Evolutionary conservation across 257 asterid species (phyloP).

Genomic region (Linderniella brevidens): DNA sequence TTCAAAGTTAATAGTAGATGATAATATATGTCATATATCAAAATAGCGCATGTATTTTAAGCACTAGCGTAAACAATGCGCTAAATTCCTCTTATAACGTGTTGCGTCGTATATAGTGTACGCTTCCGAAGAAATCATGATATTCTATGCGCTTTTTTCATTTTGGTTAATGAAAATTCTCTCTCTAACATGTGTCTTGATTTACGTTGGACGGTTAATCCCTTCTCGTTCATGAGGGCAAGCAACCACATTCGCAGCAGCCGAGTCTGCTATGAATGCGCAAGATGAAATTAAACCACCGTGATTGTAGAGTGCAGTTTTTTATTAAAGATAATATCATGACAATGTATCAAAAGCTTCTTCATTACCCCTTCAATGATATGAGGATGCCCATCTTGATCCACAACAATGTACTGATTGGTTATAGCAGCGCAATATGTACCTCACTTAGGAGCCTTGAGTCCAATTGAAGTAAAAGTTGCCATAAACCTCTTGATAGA

Average conservation of each 20-base stretch:
- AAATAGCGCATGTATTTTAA: too few relatives aligned
- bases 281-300: slow-evolving; percentile 11
- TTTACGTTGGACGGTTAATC: slow-evolving; percentile 57
- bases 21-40: too few relatives aligned
- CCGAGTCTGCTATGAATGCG: slow-evolving; percentile 53
- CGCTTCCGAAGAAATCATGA: too few relatives aligned
- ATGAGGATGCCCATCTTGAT: slow-evolving; percentile 66
- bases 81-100: too few relatives aligned
- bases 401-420: slow-evolving; percentile 36
- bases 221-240: slow-evolving; percentile 90
- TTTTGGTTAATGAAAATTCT: too few relatives aligned
- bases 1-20: too few relatives aligned
- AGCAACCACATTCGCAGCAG: slow-evolving; percentile 87
- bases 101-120: too few relatives aligned
- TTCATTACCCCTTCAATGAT: slow-evolving; percentile 69
- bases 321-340: slow-evolving; percentile 3
- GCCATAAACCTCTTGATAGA: slow-evolving; percentile 34
- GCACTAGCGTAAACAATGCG: too few relatives aligned
- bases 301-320: slow-evolving; percentile 8
- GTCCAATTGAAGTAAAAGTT: slow-evolving; percentile 30
- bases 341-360: neutral
- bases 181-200: slow-evolving; percentile 91
- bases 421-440: slow-evolving; percentile 68
- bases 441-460: slow-evolving; percentile 80
- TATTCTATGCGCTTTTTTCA: too few relatives aligned